Evolutionary conservation across 2,329 filamentous ascomycete genomes (phyloP).

Genomic region (Albophoma yamanashiensis): DNA sequence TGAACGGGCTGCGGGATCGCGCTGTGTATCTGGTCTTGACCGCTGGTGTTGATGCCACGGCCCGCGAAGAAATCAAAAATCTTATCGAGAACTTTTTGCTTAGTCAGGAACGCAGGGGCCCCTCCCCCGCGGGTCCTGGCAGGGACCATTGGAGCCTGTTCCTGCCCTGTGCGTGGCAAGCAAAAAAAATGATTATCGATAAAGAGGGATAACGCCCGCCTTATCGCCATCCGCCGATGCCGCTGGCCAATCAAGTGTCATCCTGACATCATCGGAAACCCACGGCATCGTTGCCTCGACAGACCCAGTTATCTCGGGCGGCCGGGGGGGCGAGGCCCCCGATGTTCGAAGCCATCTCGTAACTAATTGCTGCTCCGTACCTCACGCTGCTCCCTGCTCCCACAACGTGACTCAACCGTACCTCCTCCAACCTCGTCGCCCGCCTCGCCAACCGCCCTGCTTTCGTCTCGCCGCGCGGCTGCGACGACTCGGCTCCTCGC

Average conservation of each 20-base stretch:
- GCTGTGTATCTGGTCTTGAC: slow-evolving; percentile 1
- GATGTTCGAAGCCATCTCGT: slow-evolving; percentile 3
- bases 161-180: not conserved
- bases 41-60: not conserved
- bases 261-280: slow-evolving; percentile 6
- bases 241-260: slow-evolving; percentile 1
- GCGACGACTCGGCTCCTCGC: slow-evolving; percentile 2
- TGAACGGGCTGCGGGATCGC: not conserved
- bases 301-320: slow-evolving; percentile 3
- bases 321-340: not conserved
- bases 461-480: not conserved
- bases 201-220: not conserved
- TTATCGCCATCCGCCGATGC: not conserved
- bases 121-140: not conserved
- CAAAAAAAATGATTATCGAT: not conserved
- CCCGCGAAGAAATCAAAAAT: not conserved
- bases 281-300: not conserved
- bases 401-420: not conserved
- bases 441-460: not conserved
- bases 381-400: not conserved
- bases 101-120: not conserved
- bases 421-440: not conserved
- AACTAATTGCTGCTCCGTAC: not conserved
- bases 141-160: not conserved
- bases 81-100: slow-evolving; percentile 4